Evolutionary conservation across 768 basidiomycete species (phyloP), one percentile per base, ranked within the genome.

Genomic region (Coprinopsis marcescibilis): DNA sequence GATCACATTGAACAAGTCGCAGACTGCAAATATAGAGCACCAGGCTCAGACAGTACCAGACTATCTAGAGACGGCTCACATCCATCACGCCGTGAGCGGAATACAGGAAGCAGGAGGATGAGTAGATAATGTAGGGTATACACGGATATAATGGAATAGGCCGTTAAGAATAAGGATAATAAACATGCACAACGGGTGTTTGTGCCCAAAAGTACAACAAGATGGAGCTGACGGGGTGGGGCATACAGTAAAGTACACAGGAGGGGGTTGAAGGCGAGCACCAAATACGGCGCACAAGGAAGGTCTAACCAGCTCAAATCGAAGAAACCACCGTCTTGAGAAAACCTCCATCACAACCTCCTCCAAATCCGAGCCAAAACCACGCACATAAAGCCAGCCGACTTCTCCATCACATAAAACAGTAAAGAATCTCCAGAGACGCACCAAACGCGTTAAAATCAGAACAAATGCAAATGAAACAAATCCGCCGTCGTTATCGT

Each of bases 281-380:
- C n/a, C n/a, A n/a, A n/a, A n/a, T n/a, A n/a, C n/a, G n/a, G n/a
- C n/a, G n/a, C n/a, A n/a, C n/a, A 40, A 23, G 38, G 21, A 40
- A 15, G 38, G 38, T 10, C 21, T 5, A 40, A 24, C 38, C 38
- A 40, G 38, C 38, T 40, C 38, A 40, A 40, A 23, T n/a, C 35
- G 35, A 4, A 20, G 15, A 11, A 40, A 40, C 38, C 21, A 23
- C 38, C 20, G 38, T 15, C 21, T 40, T 24, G 38, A 40, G 38
- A 40, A 36, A 40, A 5, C 17, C 38, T 4, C 38, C 21, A 4
- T 40, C 35, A 11, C 35, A 11, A 36, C 8, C 15, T 7, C 38
- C 38, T 23, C 8, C 29, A 8, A 32, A 32, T 8, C 38, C 38
- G 20, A 11, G 11, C 38, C 38, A 40, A 20, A 4, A 8, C 21